Base-by-base conservation (phyloP, 78 protist genomes). In the Andalucia godoyi region DNA sequence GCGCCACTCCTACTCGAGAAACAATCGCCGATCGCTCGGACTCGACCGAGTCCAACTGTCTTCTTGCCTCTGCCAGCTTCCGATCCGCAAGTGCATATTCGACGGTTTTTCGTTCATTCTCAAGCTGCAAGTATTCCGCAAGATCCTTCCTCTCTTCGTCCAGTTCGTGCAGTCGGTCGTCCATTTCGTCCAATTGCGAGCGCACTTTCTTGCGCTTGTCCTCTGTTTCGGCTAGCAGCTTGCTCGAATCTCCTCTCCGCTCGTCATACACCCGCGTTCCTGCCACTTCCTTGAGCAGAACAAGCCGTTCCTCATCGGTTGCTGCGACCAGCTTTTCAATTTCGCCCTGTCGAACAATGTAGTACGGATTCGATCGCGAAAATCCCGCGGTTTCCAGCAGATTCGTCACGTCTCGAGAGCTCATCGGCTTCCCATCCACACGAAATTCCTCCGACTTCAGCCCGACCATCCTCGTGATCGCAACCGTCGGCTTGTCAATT, bases 281-380 rank as follows among this genome's bases (percentile, higher is more conserved):
- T 0, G 99, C 98, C 0, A 97, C 86, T 57, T 95, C 98, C 76
- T 89, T 87, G 29, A 97, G 71, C 36, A 95, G 63, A 27, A 79
- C 83, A 17, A 95, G 81, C 21, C 99, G 77, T 29, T 79, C 87
- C 0, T 39, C 21, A 49, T 91, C 97, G 34, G 69, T 72, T 89
- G 92, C 88, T 52, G 36, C 12, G 34, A 95, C 75, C 29, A 92
- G 69, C 7, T 64, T 37, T 32, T 78, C 10, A 5, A 76, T 90
- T 71, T 87, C 86, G 17, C 97, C 97, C 77, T 97, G 99, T 72
- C 83, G 97, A 7, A 97, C 98, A 32, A 97, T 97, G 82, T 85
- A 93, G 73, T 95, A 97, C 32, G 99, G 97, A 60, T 97, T 95
- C 23, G 88, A 57, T 13, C 80, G 76, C 8, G 98, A 90, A 43